These are phyloP conservation scores for Gossypium turneri DNA, from an alignment of 345 rosid genomes.

Conservation along the genomic window DNA sequence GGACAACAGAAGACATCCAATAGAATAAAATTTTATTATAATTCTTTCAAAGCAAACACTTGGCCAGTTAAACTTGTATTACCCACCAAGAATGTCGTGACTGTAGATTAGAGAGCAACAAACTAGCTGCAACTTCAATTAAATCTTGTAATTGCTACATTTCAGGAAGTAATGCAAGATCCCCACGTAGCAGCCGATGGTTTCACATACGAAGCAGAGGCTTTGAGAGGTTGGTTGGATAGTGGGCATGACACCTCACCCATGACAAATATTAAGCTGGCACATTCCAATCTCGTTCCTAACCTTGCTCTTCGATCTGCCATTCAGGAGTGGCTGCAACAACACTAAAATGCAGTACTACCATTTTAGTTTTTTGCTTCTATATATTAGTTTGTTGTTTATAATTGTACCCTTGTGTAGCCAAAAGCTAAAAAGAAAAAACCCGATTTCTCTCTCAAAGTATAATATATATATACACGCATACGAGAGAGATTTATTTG, in stretches of 20 bases:
- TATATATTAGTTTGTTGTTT: background rate
- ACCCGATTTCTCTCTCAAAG: no score
- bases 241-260: slow-evolving; percentile 67
- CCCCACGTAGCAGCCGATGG: slow-evolving; percentile 89
- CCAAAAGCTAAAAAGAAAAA: background rate
- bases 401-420: background rate
- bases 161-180: slow-evolving; percentile 81
- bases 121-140: background rate
- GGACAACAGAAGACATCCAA: background rate
- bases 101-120: background rate
- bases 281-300: slow-evolving; percentile 41
- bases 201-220: slow-evolving; percentile 74
- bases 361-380: background rate
- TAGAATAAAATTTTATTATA: background rate
- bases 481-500: no score
- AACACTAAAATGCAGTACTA: slow-evolving; percentile 21
- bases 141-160: background rate
- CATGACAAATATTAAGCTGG: slow-evolving; percentile 54
- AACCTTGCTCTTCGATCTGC: slow-evolving; percentile 60
- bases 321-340: slow-evolving; percentile 67
- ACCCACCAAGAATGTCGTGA: background rate
- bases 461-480: no score
- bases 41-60: background rate
- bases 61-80: background rate
- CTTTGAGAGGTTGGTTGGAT: slow-evolving; percentile 73